These are phyloP conservation scores for Corynascus novoguineensis DNA, from an alignment of 495 filamentous ascomycete species.

Conservation along the genomic window DNA sequence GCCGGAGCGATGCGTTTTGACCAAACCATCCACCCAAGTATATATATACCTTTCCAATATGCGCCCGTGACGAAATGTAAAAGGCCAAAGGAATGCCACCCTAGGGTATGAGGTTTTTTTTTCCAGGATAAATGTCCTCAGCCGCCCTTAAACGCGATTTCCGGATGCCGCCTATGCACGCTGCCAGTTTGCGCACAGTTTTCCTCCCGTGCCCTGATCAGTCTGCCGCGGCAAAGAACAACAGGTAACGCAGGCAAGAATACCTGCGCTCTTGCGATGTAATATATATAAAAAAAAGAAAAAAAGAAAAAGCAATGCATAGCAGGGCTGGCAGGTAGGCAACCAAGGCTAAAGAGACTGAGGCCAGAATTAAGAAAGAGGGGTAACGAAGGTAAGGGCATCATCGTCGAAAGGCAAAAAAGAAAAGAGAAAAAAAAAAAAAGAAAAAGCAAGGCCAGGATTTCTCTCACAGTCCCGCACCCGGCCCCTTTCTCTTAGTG, in stretches of 20 bases:
- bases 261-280: too few relatives aligned
- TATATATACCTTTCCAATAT: neutral
- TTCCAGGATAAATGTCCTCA: neutral
- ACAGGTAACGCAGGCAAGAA: neutral
- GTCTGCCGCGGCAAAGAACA: too few relatives aligned
- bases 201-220: neutral
- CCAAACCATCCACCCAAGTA: neutral
- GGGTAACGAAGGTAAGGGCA: too few relatives aligned
- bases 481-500: constrained; percentile 14
- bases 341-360: neutral
- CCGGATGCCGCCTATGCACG: neutral
- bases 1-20: neutral
- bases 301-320: too few relatives aligned
- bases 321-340: neutral
- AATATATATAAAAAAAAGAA: too few relatives aligned
- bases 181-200: too few relatives aligned
- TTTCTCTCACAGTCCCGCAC: too few relatives aligned
- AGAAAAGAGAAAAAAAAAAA: too few relatives aligned
- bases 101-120: neutral
- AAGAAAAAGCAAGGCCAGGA: too few relatives aligned
- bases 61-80: too few relatives aligned
- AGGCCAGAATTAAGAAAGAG: too few relatives aligned
- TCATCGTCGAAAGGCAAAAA: neutral
- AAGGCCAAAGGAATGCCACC: neutral
- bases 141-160: neutral